Evolutionary conservation across 1,139 yeast genomes (phyloP).

Genomic region (Arxiozyma heterogenica): DNA sequence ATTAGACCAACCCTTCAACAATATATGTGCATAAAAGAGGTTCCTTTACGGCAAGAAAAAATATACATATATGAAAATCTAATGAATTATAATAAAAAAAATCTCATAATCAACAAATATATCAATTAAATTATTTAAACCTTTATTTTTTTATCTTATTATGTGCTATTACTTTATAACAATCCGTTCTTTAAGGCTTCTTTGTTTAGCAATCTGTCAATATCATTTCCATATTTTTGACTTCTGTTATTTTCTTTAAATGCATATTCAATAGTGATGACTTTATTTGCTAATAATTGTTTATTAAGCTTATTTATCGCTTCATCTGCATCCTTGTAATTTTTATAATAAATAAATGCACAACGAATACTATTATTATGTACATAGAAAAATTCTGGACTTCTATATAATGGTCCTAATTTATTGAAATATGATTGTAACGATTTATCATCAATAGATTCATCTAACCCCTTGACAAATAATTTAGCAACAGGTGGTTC

Average conservation of each 20-base stretch:
- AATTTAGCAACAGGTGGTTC: conserved; percentile 67
- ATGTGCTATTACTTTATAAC: conserved; percentile 4
- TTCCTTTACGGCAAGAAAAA: no score
- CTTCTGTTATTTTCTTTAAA: conserved; percentile 51
- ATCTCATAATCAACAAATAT: no score
- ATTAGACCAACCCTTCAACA: neutral
- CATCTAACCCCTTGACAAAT: conserved; percentile 64
- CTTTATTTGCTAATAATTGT: conserved; percentile 58
- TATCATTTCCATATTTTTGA: conserved; percentile 66
- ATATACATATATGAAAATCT: no score
- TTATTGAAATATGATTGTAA: conserved; percentile 53
- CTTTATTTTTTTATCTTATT: neutral
- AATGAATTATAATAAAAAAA: neutral
- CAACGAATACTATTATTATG: conserved; percentile 44
- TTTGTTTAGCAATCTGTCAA: conserved; percentile 64
- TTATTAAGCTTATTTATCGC: conserved; percentile 68
- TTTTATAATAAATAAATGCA: conserved; percentile 55
- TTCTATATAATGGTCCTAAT: conserved; percentile 54
- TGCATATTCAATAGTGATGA: conserved; percentile 59
- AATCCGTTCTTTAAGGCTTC: conserved; percentile 43
- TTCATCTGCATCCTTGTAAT: conserved; percentile 59
- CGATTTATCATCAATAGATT: conserved; percentile 54
- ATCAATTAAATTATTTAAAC: neutral
- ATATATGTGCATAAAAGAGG: neutral
- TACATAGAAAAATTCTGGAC: conserved; percentile 49